phyloP scores from a whole-genome alignment of 148 eudicot genomes.

The Diospyros kaki region DNA sequence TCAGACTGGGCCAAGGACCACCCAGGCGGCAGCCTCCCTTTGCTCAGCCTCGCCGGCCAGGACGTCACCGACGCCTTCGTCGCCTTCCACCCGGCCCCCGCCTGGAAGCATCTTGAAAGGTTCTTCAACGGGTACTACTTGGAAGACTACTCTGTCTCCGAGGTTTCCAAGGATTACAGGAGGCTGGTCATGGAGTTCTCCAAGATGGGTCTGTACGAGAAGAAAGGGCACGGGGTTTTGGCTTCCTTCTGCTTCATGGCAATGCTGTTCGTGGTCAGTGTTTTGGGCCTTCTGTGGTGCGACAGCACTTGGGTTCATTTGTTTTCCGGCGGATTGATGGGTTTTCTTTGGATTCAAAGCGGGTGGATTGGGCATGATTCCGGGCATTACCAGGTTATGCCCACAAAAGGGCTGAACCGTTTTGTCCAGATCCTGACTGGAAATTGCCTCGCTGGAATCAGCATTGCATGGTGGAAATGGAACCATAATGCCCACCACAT shows the following conservation, averaged over 20 bases:
- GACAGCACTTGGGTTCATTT: slow-evolving; percentile 31
- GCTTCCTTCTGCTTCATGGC: slow-evolving; percentile 22
- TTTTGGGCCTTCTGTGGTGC: slow-evolving; percentile 39
- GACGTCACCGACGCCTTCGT: slow-evolving; percentile 56
- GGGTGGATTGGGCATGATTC: slow-evolving; percentile 68
- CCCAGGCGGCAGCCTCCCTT: slow-evolving; percentile 52
- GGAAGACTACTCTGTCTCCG: slow-evolving; percentile 38
- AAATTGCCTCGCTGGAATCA: slow-evolving; percentile 48
- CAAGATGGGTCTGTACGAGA: slow-evolving; percentile 49
- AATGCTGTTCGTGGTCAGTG: slow-evolving; percentile 27
- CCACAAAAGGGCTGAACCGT: slow-evolving; percentile 21
- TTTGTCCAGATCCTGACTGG: slow-evolving; percentile 33
- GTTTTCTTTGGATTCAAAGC: slow-evolving; percentile 51
- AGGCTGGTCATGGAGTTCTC: slow-evolving; percentile 37
- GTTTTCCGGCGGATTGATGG: slow-evolving; percentile 40
- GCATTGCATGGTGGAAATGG: slow-evolving; percentile 60
- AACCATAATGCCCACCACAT: slow-evolving; percentile 59
- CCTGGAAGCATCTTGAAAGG: slow-evolving; percentile 37
- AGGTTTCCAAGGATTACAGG: slow-evolving; percentile 51
- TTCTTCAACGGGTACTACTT: slow-evolving; percentile 46
- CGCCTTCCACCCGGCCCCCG: slow-evolving; percentile 45
- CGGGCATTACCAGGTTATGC: slow-evolving; percentile 53
- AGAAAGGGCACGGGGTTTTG: slow-evolving; percentile 39
- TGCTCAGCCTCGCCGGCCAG: slow-evolving; percentile 51
- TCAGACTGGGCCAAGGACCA: slow-evolving; percentile 44